Base-by-base conservation (phyloP, 768 basidiomycete species). In the Trametes cubensis region DNA sequence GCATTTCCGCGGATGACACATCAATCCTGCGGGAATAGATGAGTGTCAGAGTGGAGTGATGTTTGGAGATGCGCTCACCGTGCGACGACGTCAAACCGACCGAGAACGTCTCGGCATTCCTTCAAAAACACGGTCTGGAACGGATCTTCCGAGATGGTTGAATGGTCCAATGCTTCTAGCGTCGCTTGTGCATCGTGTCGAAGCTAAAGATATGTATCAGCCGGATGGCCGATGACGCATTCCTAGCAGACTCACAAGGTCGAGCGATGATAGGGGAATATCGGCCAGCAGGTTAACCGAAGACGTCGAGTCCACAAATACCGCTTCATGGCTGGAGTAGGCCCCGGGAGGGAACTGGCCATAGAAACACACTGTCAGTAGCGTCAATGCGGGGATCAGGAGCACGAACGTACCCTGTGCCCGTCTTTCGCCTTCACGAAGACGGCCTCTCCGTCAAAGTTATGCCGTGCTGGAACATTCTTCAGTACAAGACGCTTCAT, bases 281-380 rank as follows among this genome's bases (percentile, higher is more conserved):
- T 83, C 86, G 0, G 87, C 84, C 21, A 96, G 74, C 11, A 95
- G 69, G 70, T 99, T 98, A 49, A 89, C 78, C 8, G 81, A 80
- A 0, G 93, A 92, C 0, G 86, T 81, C 1, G 88, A 83, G 68
- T 95, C 95, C 1, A 96, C 88, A 52, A 96, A 86, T 20, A 90
- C 80, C 8, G 87, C 81, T 4, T 79, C 77, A 46, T 78, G 73
- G 26, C 74, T 74, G 20, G 70, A 61, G 67, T 90, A 92, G 49
- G 86, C 84, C 45, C 84, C 80, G 10, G 81, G 79, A 3, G 80
- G 57, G 64, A 83, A 89, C 90, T 92, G 66, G 6, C 13, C 14
- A 49, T n/a, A 7, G 23, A 23, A 23, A 6, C 26, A 28, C 2
- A 28, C 5, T 15, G 28, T 18, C 8, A 28, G 23, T 7, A 15